phyloP scores from a whole-genome alignment of 257 asterid species.

The Voacanga thouarsii region DNA sequence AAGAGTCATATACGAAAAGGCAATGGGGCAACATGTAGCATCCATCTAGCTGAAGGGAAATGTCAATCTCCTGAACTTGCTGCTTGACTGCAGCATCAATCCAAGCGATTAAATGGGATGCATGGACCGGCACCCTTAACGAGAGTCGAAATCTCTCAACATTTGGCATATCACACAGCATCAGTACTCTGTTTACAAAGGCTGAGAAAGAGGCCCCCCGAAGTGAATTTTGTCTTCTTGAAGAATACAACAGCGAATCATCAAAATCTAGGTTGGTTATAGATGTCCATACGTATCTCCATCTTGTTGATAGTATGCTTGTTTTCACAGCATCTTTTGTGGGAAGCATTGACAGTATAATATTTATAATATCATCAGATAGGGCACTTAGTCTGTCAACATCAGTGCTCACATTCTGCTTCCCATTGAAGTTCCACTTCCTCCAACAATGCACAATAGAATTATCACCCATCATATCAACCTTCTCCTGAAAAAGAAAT shows the following conservation, averaged over 20 bases:
- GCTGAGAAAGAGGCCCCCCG: slow-evolving; percentile 6
- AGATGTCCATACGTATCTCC: neutral
- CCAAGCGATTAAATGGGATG: neutral
- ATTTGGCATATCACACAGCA: neutral
- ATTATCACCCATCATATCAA: slow-evolving; percentile 3
- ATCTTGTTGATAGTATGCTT: neutral
- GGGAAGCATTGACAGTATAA: neutral
- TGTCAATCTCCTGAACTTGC: slow-evolving; percentile 1
- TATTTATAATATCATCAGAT: neutral
- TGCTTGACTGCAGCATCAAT: neutral
- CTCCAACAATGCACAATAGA: neutral
- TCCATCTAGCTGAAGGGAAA: slow-evolving; percentile 12
- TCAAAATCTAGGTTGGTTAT: neutral
- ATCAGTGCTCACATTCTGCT: neutral
- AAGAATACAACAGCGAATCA: neutral
- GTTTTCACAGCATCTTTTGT: slow-evolving; percentile 7
- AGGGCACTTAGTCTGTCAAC: neutral
- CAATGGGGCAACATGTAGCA: slow-evolving; percentile 1
- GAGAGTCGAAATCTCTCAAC: too few species aligned
- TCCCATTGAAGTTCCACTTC: neutral
- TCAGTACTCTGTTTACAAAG: neutral
- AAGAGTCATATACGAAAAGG: neutral
- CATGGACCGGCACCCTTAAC: neutral
- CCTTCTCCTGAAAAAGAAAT: neutral
- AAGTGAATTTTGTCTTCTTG: neutral